These are phyloP conservation scores for Sungouiozyma intestinalis DNA, from an alignment of 805 yeast species.

Conservation along the genomic window DNA sequence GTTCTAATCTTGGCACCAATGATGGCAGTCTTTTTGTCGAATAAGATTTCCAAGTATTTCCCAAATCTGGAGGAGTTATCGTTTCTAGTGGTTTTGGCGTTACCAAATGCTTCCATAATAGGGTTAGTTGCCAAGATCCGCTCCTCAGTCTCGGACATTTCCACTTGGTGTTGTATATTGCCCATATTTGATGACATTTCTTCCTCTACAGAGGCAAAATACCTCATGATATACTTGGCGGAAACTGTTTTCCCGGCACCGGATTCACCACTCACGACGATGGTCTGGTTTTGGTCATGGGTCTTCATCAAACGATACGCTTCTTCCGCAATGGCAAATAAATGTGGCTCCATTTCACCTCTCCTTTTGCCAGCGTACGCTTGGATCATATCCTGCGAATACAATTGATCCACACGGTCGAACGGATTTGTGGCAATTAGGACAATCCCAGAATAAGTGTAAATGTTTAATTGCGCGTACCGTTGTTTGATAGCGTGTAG, in stretches of 20 bases:
- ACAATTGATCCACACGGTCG: slow-evolving; percentile 81
- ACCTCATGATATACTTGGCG: slow-evolving; percentile 95
- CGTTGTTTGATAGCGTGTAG: slow-evolving; percentile 86
- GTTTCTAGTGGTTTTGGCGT: slow-evolving; percentile 86
- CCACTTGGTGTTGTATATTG: slow-evolving; percentile 35
- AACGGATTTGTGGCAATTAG: slow-evolving; percentile 94
- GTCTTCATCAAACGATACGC: slow-evolving; percentile 91
- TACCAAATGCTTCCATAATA: slow-evolving; percentile 81
- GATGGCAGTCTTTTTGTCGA: slow-evolving; percentile 63
- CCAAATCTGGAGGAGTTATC: slow-evolving; percentile 94
- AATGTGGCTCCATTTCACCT: slow-evolving; percentile 94
- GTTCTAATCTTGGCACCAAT: slow-evolving; percentile 94
- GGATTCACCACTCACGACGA: slow-evolving; percentile 94
- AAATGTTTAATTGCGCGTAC: slow-evolving; percentile 80
- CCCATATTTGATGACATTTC: slow-evolving; percentile 25
- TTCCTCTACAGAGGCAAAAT: slow-evolving; percentile 86
- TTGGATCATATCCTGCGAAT: slow-evolving; percentile 86
- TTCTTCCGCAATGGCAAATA: slow-evolving; percentile 96
- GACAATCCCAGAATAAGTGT: slow-evolving; percentile 94
- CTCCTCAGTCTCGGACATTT: slow-evolving; percentile 84
- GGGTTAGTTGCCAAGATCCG: slow-evolving; percentile 95
- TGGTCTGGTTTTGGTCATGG: slow-evolving; percentile 80
- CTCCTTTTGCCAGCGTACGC: slow-evolving; percentile 87
- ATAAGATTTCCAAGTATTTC: slow-evolving; percentile 82
- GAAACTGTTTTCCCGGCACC: slow-evolving; percentile 98